A percentile compares a stretch with the other conserved stretches of the same genome.
These are phyloP conservation scores for Neobulgaria alba DNA, from an alignment of 2,329 filamentous ascomycete species.

Conservation along the genomic window DNA sequence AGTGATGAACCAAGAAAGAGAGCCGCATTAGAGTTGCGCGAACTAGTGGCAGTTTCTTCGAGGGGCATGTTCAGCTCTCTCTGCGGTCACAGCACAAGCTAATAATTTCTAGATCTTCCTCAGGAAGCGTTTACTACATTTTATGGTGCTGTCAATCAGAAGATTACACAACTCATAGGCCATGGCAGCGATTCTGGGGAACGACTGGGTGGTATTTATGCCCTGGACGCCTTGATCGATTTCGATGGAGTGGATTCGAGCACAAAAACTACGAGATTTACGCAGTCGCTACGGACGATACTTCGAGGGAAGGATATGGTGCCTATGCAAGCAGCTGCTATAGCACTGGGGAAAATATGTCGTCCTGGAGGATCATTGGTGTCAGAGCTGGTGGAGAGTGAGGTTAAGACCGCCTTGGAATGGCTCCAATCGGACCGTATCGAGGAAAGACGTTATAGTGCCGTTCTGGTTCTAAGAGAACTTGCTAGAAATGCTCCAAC, in stretches of 20 bases:
- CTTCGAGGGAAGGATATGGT: slow-evolving; percentile 84
- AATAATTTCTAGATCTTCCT: slow-evolving; percentile 54
- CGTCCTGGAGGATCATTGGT: slow-evolving; percentile 89
- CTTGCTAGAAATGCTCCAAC: slow-evolving; percentile 89
- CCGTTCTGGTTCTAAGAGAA: slow-evolving; percentile 83
- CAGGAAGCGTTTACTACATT: slow-evolving; percentile 69
- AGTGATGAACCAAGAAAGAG: slow-evolving; percentile 28
- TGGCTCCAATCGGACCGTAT: slow-evolving; percentile 94
- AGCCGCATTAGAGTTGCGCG: slow-evolving; percentile 27
- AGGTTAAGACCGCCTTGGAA: slow-evolving; percentile 92
- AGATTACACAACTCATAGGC: slow-evolving; percentile 66
- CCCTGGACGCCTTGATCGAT: slow-evolving; percentile 86
- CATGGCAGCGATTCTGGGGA: slow-evolving; percentile 83
- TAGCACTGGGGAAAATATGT: slow-evolving; percentile 82
- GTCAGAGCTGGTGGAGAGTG: slow-evolving; percentile 90
- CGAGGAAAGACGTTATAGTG: slow-evolving; percentile 87
- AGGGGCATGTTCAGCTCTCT: slow-evolving; percentile 22
- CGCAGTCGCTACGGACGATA: slow-evolving; percentile 79
- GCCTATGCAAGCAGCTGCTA: slow-evolving; percentile 83
- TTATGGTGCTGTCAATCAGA: slow-evolving; percentile 57
- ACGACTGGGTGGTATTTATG: slow-evolving; percentile 83
- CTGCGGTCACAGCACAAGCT: background rate
- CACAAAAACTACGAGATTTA: slow-evolving; percentile 89
- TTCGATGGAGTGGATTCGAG: slow-evolving; percentile 93
- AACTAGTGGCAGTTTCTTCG: slow-evolving; percentile 26